Evolutionary conservation across 495 filamentous ascomycete genomes (phyloP), one percentile per base, ranked within the genome.

Genomic region (Penicillium steckii): DNA sequence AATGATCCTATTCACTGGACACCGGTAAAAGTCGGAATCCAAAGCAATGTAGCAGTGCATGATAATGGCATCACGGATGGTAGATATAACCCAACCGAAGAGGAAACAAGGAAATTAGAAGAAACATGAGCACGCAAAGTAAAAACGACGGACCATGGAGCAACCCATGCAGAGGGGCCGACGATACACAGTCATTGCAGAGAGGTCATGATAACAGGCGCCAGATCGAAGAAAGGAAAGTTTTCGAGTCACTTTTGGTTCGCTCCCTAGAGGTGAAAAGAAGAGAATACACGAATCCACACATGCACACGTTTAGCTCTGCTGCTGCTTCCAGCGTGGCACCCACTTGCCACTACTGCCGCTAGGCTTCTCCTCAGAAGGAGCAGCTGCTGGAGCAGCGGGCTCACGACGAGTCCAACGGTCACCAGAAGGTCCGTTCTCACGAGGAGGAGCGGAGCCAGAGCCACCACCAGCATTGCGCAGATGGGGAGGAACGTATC

Each of bases 401-500:
- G 53, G 43, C 21, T 57, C 55, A 46, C 52, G 57, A 53, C 46
- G 66, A 54, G 50, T 59, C 61, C 56, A 65, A 51, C 55, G 62
- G 57, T 60, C 70, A 7, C 17, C 32, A 26, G 61, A 51, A n/a
- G 71, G 55, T 37, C 62, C 62, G 55, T 65, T 54, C 35, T 60
- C 60, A 55, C 51, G 51, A 19, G 70, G 64, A 19, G 70, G 62
- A 27, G 60, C 57, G 44, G 67, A 65, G 41, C 61, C 55, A 60
- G 66, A 68, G 43, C 49, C 54, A 47, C 46, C 52, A 46, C 55
- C 30, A 44, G 71, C 62, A 43, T 67, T 70, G 51, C 77, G 78
- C 44, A 73, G 61, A 45, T 73, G 72, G 55, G 78, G 78, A n/a
- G 72, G 76, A 7, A 81, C 70, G 47, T 81, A 81, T 27, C 78